Evolutionary conservation across 106 monocot species (phyloP), one percentile per base, ranked within the genome.

Genomic region (Platanthera guangdongensis): DNA sequence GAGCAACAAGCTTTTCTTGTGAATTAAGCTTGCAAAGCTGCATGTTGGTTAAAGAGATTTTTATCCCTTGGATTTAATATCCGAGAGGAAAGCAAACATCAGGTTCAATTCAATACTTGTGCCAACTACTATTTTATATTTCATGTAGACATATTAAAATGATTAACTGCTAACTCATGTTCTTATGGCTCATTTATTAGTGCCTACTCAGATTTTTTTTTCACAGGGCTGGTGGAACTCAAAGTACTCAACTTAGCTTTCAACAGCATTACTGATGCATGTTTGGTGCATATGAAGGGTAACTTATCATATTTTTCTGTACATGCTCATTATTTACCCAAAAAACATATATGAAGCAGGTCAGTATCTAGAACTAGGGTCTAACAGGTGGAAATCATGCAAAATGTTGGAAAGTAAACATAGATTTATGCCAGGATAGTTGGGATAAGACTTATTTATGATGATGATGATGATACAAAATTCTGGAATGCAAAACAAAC

Each of bases 241-340:
- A 94, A 84, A 80, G 78, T 82, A 5, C 80, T 99, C 73, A 92
- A 94, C 82, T 85, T 99, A 84, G 99, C 92, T 5, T 99, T 94
- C 81, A 99, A 88, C 82, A 87, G 87, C 70, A 85, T 99, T 57
- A 90, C 94, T 28, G 87, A 94, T 87, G 83, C 88, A 67, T 89
- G 88, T 67, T 85, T 99, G 80, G 84, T 84, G 45, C 84, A 99
- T 90, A 77, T 99, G 52, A 92, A 94, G 86, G 99, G 99, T 88
- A 70, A 82, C 45, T 47, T 74, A 50, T 70, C 47, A 3, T 13
- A 30, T 7, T 64, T 28, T 59, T 22, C 6, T 22, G 8, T 64
- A 28, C 9, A 64, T 60, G 7, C 65, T 65, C 12, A 30, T 65
- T 63, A 22, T 16, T 63, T 22, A 63, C 21, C 19, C 62, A 63